These are phyloP conservation scores for Scedosporium minutisporum DNA, from an alignment of 2,329 filamentous ascomycete species.

Conservation along the genomic window DNA sequence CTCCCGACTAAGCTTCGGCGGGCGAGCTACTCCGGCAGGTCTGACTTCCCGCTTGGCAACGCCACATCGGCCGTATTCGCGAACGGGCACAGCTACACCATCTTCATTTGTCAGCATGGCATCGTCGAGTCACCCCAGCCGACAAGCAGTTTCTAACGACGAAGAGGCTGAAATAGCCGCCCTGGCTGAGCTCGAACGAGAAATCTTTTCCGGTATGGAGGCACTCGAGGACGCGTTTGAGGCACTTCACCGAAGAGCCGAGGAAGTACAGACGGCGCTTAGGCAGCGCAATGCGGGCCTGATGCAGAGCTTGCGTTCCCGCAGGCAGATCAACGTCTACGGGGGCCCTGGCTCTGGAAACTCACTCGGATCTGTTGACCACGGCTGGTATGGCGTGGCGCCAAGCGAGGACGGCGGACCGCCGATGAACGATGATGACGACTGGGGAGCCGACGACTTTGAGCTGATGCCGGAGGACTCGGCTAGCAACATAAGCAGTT, in stretches of 20 bases:
- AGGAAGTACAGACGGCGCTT: constrained; percentile 66
- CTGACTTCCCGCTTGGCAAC: constrained; percentile 22
- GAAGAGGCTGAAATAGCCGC: constrained; percentile 90
- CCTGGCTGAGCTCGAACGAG: constrained; percentile 81
- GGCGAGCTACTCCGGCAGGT: constrained; percentile 3
- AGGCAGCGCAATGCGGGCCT: constrained; percentile 77
- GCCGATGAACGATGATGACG: constrained; percentile 43
- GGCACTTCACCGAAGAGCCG: constrained; percentile 75
- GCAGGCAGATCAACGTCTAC: constrained; percentile 46
- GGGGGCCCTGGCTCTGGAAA: constrained; percentile 34
- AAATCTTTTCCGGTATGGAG: constrained; percentile 93
- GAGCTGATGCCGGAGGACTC: constrained; percentile 69
- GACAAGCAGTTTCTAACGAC: constrained; percentile 69
- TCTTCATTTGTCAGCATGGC: constrained; percentile 50
- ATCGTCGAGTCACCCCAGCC: constrained; percentile 34
- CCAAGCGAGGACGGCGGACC: constrained; percentile 20
- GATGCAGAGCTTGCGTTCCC: constrained; percentile 52
- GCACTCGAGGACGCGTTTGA: constrained; percentile 90
- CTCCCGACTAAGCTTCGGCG: constrained; percentile 22
- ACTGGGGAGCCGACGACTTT: constrained; percentile 47
- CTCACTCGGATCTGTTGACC: constrained; percentile 26
- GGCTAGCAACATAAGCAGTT: constrained; percentile 71
- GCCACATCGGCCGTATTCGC: constrained; percentile 41
- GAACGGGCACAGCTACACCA: constrained; percentile 48
- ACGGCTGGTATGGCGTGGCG: constrained; percentile 33